Conservation (phyloP, 345 rosid genomes). For the Eucalyptus marginata region DNA sequence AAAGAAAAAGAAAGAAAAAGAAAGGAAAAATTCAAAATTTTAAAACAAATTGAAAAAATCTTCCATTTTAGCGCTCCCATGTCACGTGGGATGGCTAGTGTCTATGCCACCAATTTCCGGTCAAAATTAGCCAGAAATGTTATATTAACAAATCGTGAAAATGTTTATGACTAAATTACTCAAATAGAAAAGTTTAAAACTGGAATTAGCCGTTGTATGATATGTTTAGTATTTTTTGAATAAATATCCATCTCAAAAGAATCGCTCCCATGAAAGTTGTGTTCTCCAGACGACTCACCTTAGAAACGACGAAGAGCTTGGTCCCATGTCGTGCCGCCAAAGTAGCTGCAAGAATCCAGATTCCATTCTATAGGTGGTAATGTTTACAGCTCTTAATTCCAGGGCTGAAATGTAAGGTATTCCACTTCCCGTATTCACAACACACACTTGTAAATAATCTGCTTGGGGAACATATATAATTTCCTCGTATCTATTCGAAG, state of each 20-base stretch:
- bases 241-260: not conserved
- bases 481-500: not conserved
- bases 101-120: fast-evolving
- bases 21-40: no score
- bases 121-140: not conserved
- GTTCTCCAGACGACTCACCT: not conserved
- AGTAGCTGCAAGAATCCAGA: not conserved
- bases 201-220: not conserved
- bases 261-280: not conserved
- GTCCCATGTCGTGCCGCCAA: not conserved
- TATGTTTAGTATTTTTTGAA: no score
- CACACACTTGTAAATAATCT: constrained; percentile 1
- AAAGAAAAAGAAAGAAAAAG: no score
- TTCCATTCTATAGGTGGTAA: not conserved
- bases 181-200: no score
- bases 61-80: not conserved
- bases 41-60: not conserved
- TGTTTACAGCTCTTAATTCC: constrained; percentile 1
- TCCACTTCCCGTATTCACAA: constrained; percentile 6
- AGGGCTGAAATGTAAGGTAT: constrained; percentile 6
- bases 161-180: not conserved
- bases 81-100: no score
- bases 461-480: not conserved
- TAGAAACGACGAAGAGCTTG: not conserved
- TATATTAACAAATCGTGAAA: not conserved